Percentiles rank a stretch among this genome's conserved stretches.
phyloP scores from a whole-genome alignment of 164 flowering plant species.

The Paratinospora sagittata region DNA sequence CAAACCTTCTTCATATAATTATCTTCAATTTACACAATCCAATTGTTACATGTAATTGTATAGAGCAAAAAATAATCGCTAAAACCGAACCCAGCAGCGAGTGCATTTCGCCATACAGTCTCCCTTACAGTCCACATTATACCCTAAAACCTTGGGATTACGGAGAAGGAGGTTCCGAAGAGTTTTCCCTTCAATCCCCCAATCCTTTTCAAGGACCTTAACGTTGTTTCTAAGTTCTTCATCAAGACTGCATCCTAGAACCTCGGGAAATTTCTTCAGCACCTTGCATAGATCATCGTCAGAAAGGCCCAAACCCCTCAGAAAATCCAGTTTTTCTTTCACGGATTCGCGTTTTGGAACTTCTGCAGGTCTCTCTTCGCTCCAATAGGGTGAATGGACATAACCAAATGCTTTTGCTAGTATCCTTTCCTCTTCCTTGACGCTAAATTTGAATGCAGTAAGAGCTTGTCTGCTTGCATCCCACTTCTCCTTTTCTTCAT shows the following conservation, averaged over 20 bases:
- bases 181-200: conserved; percentile 85
- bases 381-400: conserved; percentile 83
- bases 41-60: background rate
- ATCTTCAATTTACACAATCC: background rate
- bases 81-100: conserved; percentile 95
- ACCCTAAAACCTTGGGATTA: conserved; percentile 87
- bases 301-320: conserved; percentile 60
- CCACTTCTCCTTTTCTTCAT: conserved; percentile 63
- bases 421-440: conserved; percentile 60
- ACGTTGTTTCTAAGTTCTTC: conserved; percentile 65
- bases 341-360: conserved; percentile 56
- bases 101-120: conserved; percentile 90
- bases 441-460: conserved; percentile 39
- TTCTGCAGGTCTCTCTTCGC: conserved; percentile 71
- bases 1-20: too few relatives aligned
- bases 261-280: conserved; percentile 93
- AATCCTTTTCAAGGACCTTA: conserved; percentile 45
- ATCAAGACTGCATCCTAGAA: conserved; percentile 80
- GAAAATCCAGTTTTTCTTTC: conserved; percentile 45
- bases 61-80: conserved; percentile 16
- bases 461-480: conserved; percentile 61
- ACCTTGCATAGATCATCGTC: conserved; percentile 73
- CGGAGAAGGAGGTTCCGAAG: conserved; percentile 71
- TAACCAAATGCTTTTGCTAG: conserved; percentile 91
- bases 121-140: conserved; percentile 89